Base-by-base conservation (phyloP, 345 rosid species). In the Raphanus sativus region DNA sequence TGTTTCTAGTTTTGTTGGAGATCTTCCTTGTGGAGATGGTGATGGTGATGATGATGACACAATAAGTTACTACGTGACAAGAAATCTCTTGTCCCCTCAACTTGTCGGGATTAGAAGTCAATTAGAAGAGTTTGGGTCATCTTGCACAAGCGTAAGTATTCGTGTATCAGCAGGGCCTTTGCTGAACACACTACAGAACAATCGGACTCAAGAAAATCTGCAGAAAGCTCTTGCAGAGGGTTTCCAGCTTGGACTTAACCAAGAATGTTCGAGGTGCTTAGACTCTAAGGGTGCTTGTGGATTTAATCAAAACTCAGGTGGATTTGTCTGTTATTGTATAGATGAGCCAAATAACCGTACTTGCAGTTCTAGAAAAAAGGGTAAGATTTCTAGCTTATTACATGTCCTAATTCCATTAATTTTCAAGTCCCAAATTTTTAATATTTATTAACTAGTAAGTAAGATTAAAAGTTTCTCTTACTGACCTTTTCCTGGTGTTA, bases 221-320 rank as follows among this genome's bases (percentile, higher is more conserved):
- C 1, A 55, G 4, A 56, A 15, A 3, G 80, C 67, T 25, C 26
- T 83, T 2, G 17, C 2, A 0, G 38, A 28, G 0, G 87, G 87
- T n/a, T 86, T 87, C 33, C 65, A 66, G 84, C 4, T 28, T 65
- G 24, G 67, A 29, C 1, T 29, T 29, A 75, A 84, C 59, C 0
- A 6, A 2, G 24, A 21, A 0, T 88, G 89, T 71, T 4, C 4
- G 0, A 0, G 0, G 1, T 87, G 91, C 38, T 0, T 4, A 1
- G 0, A 0, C 0, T 40, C 79, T 0, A 11, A n/a, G 0, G 91
- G 91, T 11, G 28, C 13, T 50, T 88, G 89, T 38, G 89, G 89
- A n/a, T 74, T 33, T 42, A n/a, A 65, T 55, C 4, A 4, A 4
- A 38, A 0, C 1, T 11, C 50, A 3, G 2, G 2, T 4, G 5